Base-by-base conservation (phyloP, 805 yeast species). In the Myxozyma monticola region DNA sequence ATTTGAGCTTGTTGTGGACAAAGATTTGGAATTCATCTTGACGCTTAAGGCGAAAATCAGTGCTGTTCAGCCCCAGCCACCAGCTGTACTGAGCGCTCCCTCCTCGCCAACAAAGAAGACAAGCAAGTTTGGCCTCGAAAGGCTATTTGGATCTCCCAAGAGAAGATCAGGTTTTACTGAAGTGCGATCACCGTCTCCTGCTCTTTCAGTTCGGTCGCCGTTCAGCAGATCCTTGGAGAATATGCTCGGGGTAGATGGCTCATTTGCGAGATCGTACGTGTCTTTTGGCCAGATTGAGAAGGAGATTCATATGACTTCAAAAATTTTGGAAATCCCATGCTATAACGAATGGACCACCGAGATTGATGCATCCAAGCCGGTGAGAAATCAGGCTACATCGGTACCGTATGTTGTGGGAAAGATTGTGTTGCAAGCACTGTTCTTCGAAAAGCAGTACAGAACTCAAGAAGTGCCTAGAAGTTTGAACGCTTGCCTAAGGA, bases 231-330 rank as follows among this genome's bases (percentile, higher is more conserved):
- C 49, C 1, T 78, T 91, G 84, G 78, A 77, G 29, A 67, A 72
- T 29, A 70, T 78, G 48, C 76, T 88, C 56, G 96, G 97, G 1
- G 74, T 75, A 29, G 95, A 88, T 66, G 98, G 98, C 1, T 87
- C 96, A 31, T 89, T 87, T 74, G 96, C 88, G 7, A 76, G 91
- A 61, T 78, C 85, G 46, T 81, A 84, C 59, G 72, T 90, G 46
- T 77, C 77, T 39, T 83, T 85, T 60, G 75, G 76, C 21, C 79
- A 78, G 49, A 77, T 77, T 60, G 82, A 82, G 60, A 67, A 74
- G 18, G 75, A 74, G 26, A 72, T 85, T 39, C 77, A 76, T 15
- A 84, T 87, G 15, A 65, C 69, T 41, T 71, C 80, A 0, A 70
- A 71, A 49, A 73, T 71, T 40, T 80, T 80, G 63, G 72, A 75